Conservation (phyloP, 1,284 basidiomycete species). For the Cryptococcus jaspeensis region DNA sequence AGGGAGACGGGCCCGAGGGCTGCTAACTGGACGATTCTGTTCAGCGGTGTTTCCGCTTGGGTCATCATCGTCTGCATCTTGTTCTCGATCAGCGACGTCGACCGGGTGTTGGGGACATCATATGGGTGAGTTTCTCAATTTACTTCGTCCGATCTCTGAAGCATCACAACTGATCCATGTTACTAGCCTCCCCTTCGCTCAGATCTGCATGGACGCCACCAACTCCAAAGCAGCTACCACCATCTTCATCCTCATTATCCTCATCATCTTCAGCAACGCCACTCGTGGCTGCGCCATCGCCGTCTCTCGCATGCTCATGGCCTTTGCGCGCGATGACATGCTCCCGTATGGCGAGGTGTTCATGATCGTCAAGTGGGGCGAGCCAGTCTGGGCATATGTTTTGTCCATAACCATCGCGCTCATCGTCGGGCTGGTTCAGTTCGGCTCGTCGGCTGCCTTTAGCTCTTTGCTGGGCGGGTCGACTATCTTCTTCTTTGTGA, state of each 20-base stretch:
- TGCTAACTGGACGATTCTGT: conserved; percentile 14
- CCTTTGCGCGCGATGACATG: conserved; percentile 26
- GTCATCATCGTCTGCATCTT: conserved; percentile 65
- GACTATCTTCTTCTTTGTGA: too few species aligned
- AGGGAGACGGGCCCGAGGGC: conserved; percentile 14
- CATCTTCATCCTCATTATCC: conserved; percentile 27
- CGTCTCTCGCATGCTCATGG: conserved; percentile 20
- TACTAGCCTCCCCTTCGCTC: conserved; percentile 62
- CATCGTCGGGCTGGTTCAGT: too few species aligned
- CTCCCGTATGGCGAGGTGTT: conserved; percentile 18
- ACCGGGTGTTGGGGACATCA: too few species aligned
- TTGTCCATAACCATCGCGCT: too few species aligned
- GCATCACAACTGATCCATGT: too few species aligned
- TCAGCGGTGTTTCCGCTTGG: conserved; percentile 56
- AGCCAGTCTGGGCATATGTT: conserved; percentile 27
- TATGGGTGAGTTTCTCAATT: too few species aligned
- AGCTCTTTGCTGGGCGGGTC: too few species aligned
- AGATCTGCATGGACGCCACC: conserved; percentile 44
- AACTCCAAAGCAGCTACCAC: conserved; percentile 25
- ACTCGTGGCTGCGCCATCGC: conserved; percentile 18
- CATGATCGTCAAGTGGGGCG: conserved; percentile 20
- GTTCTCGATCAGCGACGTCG: conserved; percentile 64
- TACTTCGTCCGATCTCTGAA: too few species aligned
- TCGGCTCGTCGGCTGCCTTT: too few species aligned
- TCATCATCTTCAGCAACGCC: conserved; percentile 25